A percentile compares a stretch with the other conserved stretches of the same genome.
These are phyloP conservation scores for Arthrobotrys musiformis DNA, from an alignment of 2,329 filamentous ascomycete genomes.

Conservation along the genomic window DNA sequence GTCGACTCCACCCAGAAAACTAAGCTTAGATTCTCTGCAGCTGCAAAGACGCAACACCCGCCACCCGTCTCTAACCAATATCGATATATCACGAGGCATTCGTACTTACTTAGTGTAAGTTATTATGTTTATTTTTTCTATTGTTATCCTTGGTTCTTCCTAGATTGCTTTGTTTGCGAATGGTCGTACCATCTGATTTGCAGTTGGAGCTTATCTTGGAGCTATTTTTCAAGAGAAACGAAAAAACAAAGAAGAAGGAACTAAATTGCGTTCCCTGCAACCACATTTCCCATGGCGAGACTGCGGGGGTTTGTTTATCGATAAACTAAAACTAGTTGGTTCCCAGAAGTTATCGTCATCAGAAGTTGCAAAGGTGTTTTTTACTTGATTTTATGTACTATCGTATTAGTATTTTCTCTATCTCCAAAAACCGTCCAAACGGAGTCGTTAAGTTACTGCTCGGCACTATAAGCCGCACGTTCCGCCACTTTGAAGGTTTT, in stretches of 20 bases:
- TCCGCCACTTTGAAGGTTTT: constrained; percentile 43
- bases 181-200: constrained; percentile 36
- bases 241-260: not conserved
- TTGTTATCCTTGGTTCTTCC: constrained; percentile 9
- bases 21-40: constrained; percentile 21
- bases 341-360: constrained; percentile 40
- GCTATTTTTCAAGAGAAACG: not conserved
- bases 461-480: constrained; percentile 55
- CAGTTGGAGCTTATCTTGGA: constrained; percentile 24
- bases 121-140: constrained; percentile 14
- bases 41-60: constrained; percentile 49
- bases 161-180: constrained; percentile 24
- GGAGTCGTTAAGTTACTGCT: constrained; percentile 24
- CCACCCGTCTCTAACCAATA: constrained; percentile 38
- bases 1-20: constrained; percentile 23
- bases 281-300: constrained; percentile 38
- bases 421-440: constrained; percentile 12
- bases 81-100: constrained; percentile 31
- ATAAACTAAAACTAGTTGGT: constrained; percentile 17
- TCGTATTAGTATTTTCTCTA: constrained; percentile 18
- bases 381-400: constrained; percentile 8
- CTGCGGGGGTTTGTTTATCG: constrained; percentile 18
- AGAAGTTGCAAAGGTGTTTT: not conserved
- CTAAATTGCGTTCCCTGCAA: constrained; percentile 36
- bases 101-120: constrained; percentile 23